These are phyloP conservation scores for Chromera velia DNA, from an alignment of 73 alveolate species.

Conservation along the genomic window DNA sequence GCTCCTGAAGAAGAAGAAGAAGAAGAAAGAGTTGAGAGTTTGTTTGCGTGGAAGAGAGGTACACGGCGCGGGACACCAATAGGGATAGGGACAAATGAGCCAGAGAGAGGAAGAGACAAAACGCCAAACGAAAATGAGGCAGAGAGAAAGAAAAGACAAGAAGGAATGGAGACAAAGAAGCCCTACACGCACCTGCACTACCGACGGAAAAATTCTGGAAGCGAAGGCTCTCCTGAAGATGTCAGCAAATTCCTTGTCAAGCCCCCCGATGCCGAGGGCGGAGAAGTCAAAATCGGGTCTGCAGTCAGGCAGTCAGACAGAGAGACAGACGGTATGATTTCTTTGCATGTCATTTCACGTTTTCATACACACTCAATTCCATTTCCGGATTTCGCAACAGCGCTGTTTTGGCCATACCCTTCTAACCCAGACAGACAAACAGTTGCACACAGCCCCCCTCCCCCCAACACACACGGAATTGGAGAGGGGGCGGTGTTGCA, in stretches of 20 bases:
- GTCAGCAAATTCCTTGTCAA: constrained; percentile 70
- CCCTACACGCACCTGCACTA: constrained; percentile 72
- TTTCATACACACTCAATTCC: too few relatives aligned
- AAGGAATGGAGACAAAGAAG: constrained; percentile 40
- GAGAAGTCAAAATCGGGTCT: constrained; percentile 64
- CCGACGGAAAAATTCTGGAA: constrained; percentile 75
- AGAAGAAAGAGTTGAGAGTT: background rate
- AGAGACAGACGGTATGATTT: background rate
- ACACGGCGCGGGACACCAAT: background rate
- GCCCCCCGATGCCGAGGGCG: constrained; percentile 89
- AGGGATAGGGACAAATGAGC: background rate
- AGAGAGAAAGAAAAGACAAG: background rate
- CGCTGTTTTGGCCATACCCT: too few relatives aligned
- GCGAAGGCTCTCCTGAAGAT: constrained; percentile 86
- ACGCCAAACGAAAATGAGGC: background rate
- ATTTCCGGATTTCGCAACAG: too few relatives aligned
- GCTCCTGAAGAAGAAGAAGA: constrained; percentile 60
- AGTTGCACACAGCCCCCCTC: background rate
- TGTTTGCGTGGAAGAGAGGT: background rate
- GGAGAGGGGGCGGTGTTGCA: background rate
- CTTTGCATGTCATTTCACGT: too few relatives aligned
- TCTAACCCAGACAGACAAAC: too few relatives aligned
- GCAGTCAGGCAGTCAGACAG: constrained; percentile 13
- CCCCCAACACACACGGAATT: background rate
- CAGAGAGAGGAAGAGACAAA: background rate